These are phyloP conservation scores for Hibiscus mutabilis DNA, from an alignment of 345 rosid species.

Conservation along the genomic window DNA sequence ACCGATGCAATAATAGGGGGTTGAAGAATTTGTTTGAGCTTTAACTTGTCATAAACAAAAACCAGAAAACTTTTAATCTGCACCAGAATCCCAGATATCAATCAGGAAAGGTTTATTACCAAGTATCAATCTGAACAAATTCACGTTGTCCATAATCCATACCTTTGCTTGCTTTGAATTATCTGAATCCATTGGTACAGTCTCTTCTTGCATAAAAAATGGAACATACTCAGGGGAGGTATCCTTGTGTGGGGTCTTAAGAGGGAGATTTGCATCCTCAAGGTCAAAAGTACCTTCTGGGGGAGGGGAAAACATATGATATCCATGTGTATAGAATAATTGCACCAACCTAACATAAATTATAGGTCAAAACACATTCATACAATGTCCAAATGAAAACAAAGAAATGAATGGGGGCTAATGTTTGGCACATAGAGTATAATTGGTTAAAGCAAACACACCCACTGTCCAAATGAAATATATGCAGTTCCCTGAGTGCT, in stretches of 20 bases:
- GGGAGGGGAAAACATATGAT: conserved; percentile 88
- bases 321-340: conserved; percentile 87
- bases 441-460: too few species aligned
- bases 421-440: too few species aligned
- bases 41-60: conserved; percentile 67
- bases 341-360: conserved; percentile 73
- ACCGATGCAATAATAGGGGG: conserved; percentile 96
- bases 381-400: too few species aligned
- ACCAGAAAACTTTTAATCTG: conserved; percentile 51
- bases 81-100: conserved; percentile 13
- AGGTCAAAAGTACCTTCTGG: conserved; percentile 77
- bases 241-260: conserved; percentile 44
- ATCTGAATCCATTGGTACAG: conserved; percentile 24
- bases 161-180: conserved; percentile 55
- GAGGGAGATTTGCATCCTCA: conserved; percentile 44
- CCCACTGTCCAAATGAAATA: too few species aligned
- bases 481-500: too few species aligned
- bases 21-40: conserved; percentile 89
- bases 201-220: conserved; percentile 34
- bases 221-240: conserved; percentile 54
- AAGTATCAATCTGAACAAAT: conserved; percentile 6
- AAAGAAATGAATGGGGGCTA: too few species aligned
- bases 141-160: conserved; percentile 5
- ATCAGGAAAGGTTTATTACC: neutral
- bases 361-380: too few species aligned